Evolutionary conservation across 2,329 filamentous ascomycete genomes (phyloP), one percentile per base, ranked within the genome.

Genomic region (Calonectria naviculata): DNA sequence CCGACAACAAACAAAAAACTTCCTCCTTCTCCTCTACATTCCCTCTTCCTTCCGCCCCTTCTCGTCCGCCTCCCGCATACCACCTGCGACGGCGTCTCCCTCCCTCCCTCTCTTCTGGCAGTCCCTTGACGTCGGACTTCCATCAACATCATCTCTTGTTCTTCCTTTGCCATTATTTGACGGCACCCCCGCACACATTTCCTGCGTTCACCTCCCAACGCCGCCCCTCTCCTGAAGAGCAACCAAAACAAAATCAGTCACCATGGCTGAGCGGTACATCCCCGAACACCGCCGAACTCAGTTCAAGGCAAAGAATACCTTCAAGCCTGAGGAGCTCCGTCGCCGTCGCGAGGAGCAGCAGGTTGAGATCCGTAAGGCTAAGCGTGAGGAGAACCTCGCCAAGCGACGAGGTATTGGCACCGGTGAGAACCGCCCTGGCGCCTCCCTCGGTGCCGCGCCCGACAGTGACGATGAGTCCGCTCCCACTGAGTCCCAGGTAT

Each of bases 291-390:
- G 97, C 85, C 95, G 97, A 83, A 98, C 95, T 77, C 95, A 98
- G 88, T 99, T 98, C 93, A 99, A 99, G 93, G 97, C 97, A 67
- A 98, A 98, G 91, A 96, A 94, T 87, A 95, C 95, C 81, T 98
- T 99, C 90, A 98, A 98, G 92, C 96, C 96, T 80, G 97, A 99
- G 85, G 97, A 99, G 89, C 93, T 99, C 77, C 95, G 97, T 84
- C 95, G 97, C 82, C 97, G 97, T 83, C 97, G 97, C 83, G 97
- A 99, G 85, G 97, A 99, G 87, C 95, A 98, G 86, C 97, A 98
- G 88, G 97, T 99, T 77, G 97, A 99, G 88, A 99, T 99, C 83
- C 93, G 97, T 84, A 98, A 97, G 88, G 94, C 95, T 76, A 98
- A 98, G 92, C 93, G 97, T 83, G 97, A 99, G 87, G 97, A 99